Base-by-base conservation (phyloP, 177 flowering plant genomes). In the Vitis hybrid region DNA sequence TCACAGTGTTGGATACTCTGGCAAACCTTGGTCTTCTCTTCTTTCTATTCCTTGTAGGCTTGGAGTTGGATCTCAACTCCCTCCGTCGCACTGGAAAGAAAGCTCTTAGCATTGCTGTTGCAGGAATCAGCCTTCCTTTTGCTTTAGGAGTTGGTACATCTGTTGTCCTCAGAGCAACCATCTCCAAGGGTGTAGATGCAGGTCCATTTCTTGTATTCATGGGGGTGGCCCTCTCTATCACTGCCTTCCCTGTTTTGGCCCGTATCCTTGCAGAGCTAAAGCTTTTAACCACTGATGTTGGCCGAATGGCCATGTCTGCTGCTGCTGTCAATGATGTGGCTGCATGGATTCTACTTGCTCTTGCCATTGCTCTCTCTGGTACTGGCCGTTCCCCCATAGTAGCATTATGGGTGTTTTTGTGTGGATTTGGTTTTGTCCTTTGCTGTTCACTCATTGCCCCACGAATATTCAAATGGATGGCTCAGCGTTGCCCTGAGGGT, bases 161-260 rank as follows among this genome's bases (percentile, higher is more conserved):
- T 5, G 29, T 72, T n/a, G 12, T 65, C 58, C 63, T 72, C 29
- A 65, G 70, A 33, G 66, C 9, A 51, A 85, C 82, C 52, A 78
- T 83, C 48, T 74, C 82, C 68, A 76, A 78, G 66, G 83, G 75
- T 14, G 85, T 76, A 2, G 26, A 64, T 18, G 77, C 56, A 2
- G 74, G 78, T 10, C 74, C 86, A 31, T 85, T 85, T 62, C 71
- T 83, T 18, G 76, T 85, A 53, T 85, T 85, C 80, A 87, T 87
- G 88, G 90, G 93, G 10, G 93, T 87, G 15, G 91, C 96, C 22
- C 85, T 90, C 48, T 90, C 96, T 33, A 89, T 90, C 56, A 90
- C 96, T 21, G 96, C 96, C 33, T 90, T 90, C 72, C 95, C 92
- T 45, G 95, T 90, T 52, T 66, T 88, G 63, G 92, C 92, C 2